A percentile compares a stretch with the other conserved stretches of the same genome.
phyloP scores from a whole-genome alignment of 139 green algal genomes.

The Monoraphidium neglectum region DNA sequence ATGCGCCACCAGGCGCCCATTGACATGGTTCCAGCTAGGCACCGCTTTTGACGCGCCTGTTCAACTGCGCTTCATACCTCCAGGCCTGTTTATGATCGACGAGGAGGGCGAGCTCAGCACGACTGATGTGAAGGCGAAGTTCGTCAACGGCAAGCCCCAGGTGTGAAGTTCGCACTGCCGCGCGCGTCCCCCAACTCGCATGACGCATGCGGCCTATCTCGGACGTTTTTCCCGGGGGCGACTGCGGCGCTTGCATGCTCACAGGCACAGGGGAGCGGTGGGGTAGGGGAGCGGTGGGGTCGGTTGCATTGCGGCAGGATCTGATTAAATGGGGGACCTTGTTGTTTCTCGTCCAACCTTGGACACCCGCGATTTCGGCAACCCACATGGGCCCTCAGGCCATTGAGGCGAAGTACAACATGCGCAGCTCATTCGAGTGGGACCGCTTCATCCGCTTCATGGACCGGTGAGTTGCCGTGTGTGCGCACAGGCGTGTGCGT shows the following conservation, averaged over 20 bases:
- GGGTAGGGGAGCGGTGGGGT: no score
- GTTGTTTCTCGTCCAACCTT: neutral
- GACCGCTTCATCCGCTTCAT: constrained; percentile 99
- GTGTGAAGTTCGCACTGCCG: no score
- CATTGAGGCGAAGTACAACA: constrained; percentile 81
- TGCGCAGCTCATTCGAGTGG: constrained; percentile 85
- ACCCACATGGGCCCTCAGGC: constrained; percentile 2
- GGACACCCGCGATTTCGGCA: no score
- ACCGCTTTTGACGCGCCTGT: neutral
- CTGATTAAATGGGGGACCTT: neutral
- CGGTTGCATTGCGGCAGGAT: no score
- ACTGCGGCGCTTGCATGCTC: neutral
- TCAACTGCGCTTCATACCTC: neutral
- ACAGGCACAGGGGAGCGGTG: neutral
- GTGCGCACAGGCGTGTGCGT: neutral
- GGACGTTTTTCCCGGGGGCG: neutral
- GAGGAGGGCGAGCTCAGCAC: constrained; percentile 89
- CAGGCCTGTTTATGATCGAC: constrained; percentile 95
- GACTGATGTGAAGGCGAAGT: constrained; percentile 97
- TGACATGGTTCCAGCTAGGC: no score
- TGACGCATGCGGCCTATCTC: no score
- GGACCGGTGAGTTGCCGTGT: constrained; percentile 74
- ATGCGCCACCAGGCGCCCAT: no score
- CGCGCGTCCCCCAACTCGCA: no score
- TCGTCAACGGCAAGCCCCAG: constrained; percentile 97